Evolutionary conservation across 352 stramenopile species (phyloP).

Genomic region (Phytophthora cajani): DNA sequence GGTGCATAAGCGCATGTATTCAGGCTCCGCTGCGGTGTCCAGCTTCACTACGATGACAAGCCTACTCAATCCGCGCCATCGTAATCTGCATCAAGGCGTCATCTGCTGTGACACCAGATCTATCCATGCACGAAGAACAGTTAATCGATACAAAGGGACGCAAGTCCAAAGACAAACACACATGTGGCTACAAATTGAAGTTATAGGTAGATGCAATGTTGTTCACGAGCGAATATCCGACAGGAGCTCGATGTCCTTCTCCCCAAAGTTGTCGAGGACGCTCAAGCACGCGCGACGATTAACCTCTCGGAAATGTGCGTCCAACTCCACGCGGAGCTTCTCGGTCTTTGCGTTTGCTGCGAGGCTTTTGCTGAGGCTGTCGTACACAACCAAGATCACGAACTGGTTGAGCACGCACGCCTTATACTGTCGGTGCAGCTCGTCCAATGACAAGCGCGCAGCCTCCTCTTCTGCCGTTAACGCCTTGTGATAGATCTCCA

Average conservation of each 20-base stretch:
- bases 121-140: not conserved
- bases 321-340: conserved; percentile 63
- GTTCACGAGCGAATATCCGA: conserved; percentile 12
- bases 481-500: conserved; percentile 52
- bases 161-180: conserved; percentile 5
- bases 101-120: not conserved
- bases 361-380: conserved; percentile 81
- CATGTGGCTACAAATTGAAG: conserved; percentile 21
- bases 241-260: conserved; percentile 36
- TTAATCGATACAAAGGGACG: conserved; percentile 6
- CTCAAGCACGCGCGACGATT: conserved; percentile 71
- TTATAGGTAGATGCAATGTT: conserved; percentile 8
- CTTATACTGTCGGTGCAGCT: conserved; percentile 64
- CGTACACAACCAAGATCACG: conserved; percentile 82
- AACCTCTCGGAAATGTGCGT: conserved; percentile 74
- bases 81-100: not conserved
- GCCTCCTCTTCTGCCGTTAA: conserved; percentile 32
- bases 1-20: too few species aligned
- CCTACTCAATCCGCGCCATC: not conserved
- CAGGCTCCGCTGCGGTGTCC: too few species aligned
- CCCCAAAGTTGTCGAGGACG: conserved; percentile 63
- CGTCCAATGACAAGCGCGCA: conserved; percentile 37
- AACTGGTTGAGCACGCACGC: conserved; percentile 84
- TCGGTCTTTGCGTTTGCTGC: conserved; percentile 74
- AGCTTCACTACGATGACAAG: too few species aligned